Percentiles rank a stretch among this genome's conserved stretches.
Evolutionary conservation across 192 early-diverging fungal genomes (phyloP).

Genomic region (Coemansia sp.): DNA sequence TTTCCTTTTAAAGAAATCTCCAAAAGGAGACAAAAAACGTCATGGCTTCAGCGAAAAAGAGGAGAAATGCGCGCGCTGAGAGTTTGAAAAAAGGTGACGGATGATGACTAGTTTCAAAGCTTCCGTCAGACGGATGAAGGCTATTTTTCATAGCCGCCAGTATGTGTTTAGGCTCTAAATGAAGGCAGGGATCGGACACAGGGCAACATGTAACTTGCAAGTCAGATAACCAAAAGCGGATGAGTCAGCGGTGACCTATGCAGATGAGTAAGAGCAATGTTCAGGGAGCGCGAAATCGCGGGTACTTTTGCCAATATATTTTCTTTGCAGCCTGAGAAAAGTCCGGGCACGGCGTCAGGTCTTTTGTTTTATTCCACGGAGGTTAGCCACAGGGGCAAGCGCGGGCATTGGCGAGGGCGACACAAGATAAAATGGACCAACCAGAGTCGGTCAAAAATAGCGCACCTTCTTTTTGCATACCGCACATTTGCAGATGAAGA

Average conservation of each 20-base stretch:
- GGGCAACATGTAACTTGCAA: background rate
- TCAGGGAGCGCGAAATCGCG: background rate
- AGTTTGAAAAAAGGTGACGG: background rate
- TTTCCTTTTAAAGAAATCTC: background rate
- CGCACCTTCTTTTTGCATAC: background rate
- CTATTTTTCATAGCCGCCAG: background rate
- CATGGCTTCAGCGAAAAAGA: background rate
- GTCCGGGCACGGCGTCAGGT: background rate
- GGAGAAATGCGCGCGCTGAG: background rate
- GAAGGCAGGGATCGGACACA: background rate
- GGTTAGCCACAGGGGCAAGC: no score
- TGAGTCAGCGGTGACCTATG: background rate
- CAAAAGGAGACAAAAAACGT: background rate
- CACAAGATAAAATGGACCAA: background rate
- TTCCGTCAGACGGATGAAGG: background rate
- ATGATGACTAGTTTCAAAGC: background rate
- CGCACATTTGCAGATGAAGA: background rate
- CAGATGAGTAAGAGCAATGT: background rate
- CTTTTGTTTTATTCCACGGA: no score
- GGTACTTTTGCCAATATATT: no score
- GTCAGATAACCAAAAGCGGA: background rate
- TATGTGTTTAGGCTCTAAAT: constrained; percentile 1
- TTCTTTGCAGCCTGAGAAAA: background rate
- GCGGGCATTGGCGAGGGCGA: background rate
- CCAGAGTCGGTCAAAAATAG: background rate